Evolutionary conservation across 306 rosid genomes (phyloP), one percentile per base, ranked within the genome.

Genomic region (Morella rubra): DNA sequence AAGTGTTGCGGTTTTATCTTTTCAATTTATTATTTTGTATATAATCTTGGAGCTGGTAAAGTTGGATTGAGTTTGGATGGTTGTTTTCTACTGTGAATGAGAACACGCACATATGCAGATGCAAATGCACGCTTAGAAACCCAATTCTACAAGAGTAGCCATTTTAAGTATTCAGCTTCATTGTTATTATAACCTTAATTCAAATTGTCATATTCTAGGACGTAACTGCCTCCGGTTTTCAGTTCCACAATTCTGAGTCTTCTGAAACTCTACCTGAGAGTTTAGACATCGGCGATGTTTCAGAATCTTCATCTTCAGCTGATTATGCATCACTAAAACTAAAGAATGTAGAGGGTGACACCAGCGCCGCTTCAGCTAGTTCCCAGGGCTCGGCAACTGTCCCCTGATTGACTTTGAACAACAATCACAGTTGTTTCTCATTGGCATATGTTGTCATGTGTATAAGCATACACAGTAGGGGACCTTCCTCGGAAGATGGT

Each of bases 271-370:
- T 92, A 71, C 97, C 99, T 14, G 98, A 92, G 44, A 80, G 90
- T 18, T 80, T 92, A 87, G 97, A 89, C 73, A 89, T 91, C n/a
- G 96, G 96, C 9, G 98, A 96, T 82, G 91, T 87, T 73, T 88
- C 96, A 22, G 96, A 91, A 81, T 80, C 87, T 49, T 88, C 71
- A 49, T 14, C 82, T 54, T 66, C 85, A 65, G 79, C 65, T 72
- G 84, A 84, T 55, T 52, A 61, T 58, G 84, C 84, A 55, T 71
- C 91, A 46, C 69, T 82, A 78, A 88, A 87, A 77, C 84, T 73
- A 89, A 87, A 89, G 88, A 83, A 73, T 32, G 84, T 88, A 41
- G 79, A 88, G 32, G 91, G 82, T 1, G 83, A 86, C 64, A 87
- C 92, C 46, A 77, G 91, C 19, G 75, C 89, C 65, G 75, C 89